These are phyloP conservation scores for Theileria equi DNA, from an alignment of 169 alveolate species.

Conservation along the genomic window DNA sequence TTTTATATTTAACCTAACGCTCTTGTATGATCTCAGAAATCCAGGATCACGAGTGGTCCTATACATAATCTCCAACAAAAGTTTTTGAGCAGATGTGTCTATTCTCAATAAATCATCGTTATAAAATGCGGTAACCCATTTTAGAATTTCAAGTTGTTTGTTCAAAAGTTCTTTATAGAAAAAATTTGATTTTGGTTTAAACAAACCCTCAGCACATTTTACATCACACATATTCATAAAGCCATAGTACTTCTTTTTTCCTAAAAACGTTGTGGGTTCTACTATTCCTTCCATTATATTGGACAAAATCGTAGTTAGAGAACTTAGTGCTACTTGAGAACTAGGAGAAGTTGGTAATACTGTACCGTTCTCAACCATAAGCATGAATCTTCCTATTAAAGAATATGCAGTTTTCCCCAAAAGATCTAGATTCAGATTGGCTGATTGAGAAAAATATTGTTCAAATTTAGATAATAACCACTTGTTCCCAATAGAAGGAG, in stretches of 20 bases:
- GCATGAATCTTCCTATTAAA: conserved; percentile 57
- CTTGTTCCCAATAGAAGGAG: conserved; percentile 58
- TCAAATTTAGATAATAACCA: conserved; percentile 56
- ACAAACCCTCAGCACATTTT: conserved; percentile 26
- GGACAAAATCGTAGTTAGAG: conserved; percentile 40
- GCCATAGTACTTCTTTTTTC: conserved; percentile 60
- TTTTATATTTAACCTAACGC: conserved; percentile 28
- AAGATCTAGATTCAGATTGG: conserved; percentile 1
- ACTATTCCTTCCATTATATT: conserved; percentile 56
- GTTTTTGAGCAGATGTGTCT: conserved; percentile 52
- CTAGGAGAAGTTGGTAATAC: conserved; percentile 46
- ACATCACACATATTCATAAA: conserved; percentile 62
- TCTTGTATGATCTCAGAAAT: conserved; percentile 22
- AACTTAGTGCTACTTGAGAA: conserved; percentile 31
- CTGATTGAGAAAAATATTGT: conserved; percentile 27
- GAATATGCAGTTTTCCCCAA: conserved; percentile 36
- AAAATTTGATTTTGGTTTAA: conserved; percentile 1
- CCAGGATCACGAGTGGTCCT: conserved; percentile 33
- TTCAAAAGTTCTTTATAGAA: not conserved
- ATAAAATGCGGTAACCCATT: conserved; percentile 49
- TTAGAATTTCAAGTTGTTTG: conserved; percentile 49
- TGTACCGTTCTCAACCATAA: conserved; percentile 63
- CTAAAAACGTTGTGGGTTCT: conserved; percentile 32
- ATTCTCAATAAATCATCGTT: conserved; percentile 43
- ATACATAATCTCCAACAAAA: conserved; percentile 45